These are phyloP conservation scores for Starmerella etchellsii DNA, from an alignment of 805 yeast species.

Conservation along the genomic window DNA sequence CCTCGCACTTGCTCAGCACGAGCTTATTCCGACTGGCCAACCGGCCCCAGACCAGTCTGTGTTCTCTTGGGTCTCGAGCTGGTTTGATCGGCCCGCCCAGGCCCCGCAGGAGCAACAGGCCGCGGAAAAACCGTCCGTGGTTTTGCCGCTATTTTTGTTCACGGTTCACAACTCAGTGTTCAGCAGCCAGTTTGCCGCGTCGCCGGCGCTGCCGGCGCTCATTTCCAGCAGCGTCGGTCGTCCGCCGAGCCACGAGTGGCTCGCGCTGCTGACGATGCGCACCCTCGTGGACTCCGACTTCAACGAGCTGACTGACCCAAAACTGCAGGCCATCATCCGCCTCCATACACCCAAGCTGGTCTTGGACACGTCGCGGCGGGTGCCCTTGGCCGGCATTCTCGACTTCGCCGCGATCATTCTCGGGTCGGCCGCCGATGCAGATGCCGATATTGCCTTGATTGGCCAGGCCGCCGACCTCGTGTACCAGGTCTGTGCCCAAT, in stretches of 20 bases:
- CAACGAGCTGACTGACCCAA: conserved; percentile 7
- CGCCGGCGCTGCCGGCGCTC: conserved; percentile 22
- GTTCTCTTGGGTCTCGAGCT: conserved; percentile 2
- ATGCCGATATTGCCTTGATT: conserved; percentile 23
- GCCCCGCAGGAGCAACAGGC: conserved; percentile 1
- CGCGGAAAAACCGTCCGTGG: not conserved
- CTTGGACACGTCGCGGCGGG: conserved; percentile 20
- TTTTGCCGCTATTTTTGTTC: conserved; percentile 27
- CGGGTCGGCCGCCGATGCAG: conserved; percentile 18
- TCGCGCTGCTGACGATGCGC: conserved; percentile 24
- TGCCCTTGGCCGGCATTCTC: conserved; percentile 26
- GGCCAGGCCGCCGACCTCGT: conserved; percentile 18
- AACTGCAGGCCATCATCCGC: conserved; percentile 12
- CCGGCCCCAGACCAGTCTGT: not conserved
- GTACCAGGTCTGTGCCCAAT: conserved; percentile 20
- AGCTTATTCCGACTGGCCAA: conserved; percentile 7
- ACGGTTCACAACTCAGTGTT: conserved; percentile 28
- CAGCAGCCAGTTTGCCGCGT: conserved; percentile 22
- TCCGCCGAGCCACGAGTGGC: conserved; percentile 22
- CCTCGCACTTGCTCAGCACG: conserved; percentile 22
- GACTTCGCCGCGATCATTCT: conserved; percentile 27
- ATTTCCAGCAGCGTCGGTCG: conserved; percentile 23
- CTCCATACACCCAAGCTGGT: conserved; percentile 14
- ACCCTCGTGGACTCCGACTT: conserved; percentile 23
- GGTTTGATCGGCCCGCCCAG: not conserved